Conservation (phyloP, 2,329 filamentous ascomycete species). For the Trichophyton benhamiae region DNA sequence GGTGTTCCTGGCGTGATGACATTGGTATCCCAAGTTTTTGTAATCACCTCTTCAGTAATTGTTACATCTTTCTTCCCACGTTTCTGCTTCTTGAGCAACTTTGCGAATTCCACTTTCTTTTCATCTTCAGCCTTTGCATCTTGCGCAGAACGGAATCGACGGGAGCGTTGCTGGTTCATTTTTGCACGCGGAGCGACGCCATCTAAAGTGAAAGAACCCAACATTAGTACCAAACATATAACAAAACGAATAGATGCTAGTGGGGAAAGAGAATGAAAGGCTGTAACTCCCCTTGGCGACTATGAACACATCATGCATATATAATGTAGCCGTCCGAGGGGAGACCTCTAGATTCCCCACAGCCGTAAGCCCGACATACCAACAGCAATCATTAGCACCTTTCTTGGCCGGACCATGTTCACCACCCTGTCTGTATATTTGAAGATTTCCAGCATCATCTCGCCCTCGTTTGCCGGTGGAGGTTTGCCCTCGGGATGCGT, state of each 20-base stretch:
- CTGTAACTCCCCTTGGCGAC: constrained; percentile 22
- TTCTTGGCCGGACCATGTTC: constrained; percentile 94
- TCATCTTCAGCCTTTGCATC: constrained; percentile 90
- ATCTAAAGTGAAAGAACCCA: constrained; percentile 43
- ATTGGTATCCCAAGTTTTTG: constrained; percentile 87
- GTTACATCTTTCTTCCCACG: constrained; percentile 51
- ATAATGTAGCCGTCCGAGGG: constrained; percentile 22
- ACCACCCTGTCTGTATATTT: constrained; percentile 97
- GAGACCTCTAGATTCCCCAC: constrained; percentile 12
- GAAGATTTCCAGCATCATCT: constrained; percentile 99
- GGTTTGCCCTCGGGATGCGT: constrained; percentile 92
- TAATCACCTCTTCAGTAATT: constrained; percentile 48
- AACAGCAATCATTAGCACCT: constrained; percentile 94
- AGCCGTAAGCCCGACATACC: constrained; percentile 37
- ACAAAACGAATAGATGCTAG: not conserved
- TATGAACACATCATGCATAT: constrained; percentile 16
- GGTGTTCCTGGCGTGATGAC: constrained; percentile 91
- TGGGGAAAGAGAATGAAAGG: constrained; percentile 8
- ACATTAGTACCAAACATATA: constrained; percentile 19
- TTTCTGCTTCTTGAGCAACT: constrained; percentile 69
- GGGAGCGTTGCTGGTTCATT: constrained; percentile 97
- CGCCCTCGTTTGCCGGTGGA: constrained; percentile 83
- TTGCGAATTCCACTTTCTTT: constrained; percentile 77
- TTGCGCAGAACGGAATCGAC: constrained; percentile 86
- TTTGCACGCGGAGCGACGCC: constrained; percentile 95